Evolutionary conservation across 139 green algal genomes (phyloP), one percentile per base, ranked within the genome.

Genomic region (Chlamydomonas urium): DNA sequence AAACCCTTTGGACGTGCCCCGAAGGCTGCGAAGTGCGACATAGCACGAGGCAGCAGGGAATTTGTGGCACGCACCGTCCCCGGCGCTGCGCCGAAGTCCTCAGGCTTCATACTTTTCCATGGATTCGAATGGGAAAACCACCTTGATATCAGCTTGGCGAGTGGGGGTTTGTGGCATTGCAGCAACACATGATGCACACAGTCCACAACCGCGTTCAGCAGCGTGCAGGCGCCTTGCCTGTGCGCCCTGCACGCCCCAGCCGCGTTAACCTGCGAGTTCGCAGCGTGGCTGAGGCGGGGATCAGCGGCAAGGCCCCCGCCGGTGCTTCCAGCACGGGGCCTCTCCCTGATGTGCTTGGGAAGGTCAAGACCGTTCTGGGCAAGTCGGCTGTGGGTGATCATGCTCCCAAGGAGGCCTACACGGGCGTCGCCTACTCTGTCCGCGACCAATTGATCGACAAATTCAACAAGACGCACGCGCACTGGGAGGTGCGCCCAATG

Each of bases 401-500:
- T 17, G 78, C 73, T 10, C 0, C 34, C 17, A 37, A 74, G 26
- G 81, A 89, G 47, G 65, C 81, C 2, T 93, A 93, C 74, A 73
- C 82, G 26, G 82, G 79, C 32, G 72, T 84, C 32, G 76, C 92
- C 21, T 92, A 78, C 78, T 91, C 78, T 68, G 87, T 94, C 34
- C 89, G 93, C 32, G 91, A 97, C 57, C 71, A 77, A 17, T 86
- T 97, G n/a, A 86, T 96, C 53, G 91, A 96, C 26, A 60, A 71
- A 0, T 92, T 96, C 61, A 85, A 94, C 67, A 83, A 86, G 56
- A 96, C 92, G 2, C 87, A 96, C 47, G 87, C 86, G 1, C 75
- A 92, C 76, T 96, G 90, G 90, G 86, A 86, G 89, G 92, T 45
- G 81, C 4, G 21, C 32, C 10, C 23, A 56, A 56, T 17, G 17